These are phyloP conservation scores for Aurantiochytrium sp. DNA, from an alignment of 108 stramenopile species.

Conservation along the genomic window DNA sequence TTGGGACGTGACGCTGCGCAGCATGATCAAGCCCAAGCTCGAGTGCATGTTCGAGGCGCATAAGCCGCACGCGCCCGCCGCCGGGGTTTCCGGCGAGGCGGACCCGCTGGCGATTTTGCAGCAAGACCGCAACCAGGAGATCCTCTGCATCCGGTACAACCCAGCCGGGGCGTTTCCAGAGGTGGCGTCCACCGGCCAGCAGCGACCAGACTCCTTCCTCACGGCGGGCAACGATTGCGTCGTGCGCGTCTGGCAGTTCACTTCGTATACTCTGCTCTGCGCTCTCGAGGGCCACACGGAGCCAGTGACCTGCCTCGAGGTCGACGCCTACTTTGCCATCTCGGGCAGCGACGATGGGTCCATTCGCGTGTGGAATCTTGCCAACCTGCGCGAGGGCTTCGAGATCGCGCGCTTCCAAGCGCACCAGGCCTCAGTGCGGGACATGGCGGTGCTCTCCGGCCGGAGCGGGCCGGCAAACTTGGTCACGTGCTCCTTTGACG, in stretches of 20 bases:
- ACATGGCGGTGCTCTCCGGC: background rate
- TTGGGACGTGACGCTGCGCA: slow-evolving; percentile 1
- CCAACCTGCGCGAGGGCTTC: background rate
- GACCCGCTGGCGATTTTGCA: background rate
- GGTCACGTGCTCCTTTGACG: background rate
- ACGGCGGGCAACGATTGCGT: background rate
- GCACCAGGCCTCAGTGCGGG: background rate
- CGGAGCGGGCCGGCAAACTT: background rate
- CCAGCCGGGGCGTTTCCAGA: background rate
- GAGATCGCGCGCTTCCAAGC: background rate
- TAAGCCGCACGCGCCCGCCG: background rate
- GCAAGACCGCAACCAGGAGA: background rate
- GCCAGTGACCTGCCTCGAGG: background rate
- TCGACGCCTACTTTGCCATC: background rate
- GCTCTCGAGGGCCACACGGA: background rate
- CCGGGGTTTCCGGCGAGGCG: background rate
- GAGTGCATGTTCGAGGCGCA: slow-evolving; percentile 1
- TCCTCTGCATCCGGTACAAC: background rate
- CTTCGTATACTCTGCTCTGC: background rate
- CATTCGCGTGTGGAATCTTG: background rate
- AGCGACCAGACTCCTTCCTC: background rate
- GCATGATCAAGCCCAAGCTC: background rate
- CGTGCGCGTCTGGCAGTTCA: background rate
- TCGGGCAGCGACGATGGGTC: background rate
- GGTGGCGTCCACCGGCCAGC: background rate